Conservation (phyloP, 164 flowering plant species). For the Santalum album region DNA sequence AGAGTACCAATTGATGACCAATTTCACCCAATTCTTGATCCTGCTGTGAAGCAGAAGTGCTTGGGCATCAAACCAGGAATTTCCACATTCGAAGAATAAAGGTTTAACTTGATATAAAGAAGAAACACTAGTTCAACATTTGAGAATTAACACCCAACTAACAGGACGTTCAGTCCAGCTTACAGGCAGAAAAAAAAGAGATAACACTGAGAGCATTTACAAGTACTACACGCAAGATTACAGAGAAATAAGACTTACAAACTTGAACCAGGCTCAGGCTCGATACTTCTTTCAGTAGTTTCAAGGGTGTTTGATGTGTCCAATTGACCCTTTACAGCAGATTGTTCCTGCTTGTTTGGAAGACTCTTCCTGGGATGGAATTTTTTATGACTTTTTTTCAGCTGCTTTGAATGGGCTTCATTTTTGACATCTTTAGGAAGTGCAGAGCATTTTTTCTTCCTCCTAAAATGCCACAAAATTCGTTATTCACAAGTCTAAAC, state of each 20-base stretch:
- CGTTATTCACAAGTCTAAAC: too few species aligned
- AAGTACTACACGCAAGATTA: not conserved
- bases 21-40: too few species aligned
- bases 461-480: conserved; percentile 3
- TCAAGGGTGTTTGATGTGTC: conserved; percentile 9
- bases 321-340: conserved; percentile 10
- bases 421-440: conserved; percentile 16
- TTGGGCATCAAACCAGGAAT: too few species aligned
- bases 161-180: too few species aligned
- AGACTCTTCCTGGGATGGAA: conserved; percentile 8
- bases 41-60: too few species aligned
- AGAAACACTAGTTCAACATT: too few species aligned
- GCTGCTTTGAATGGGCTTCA: conserved; percentile 11
- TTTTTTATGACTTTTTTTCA: conserved; percentile 7
- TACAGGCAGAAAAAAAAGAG: not conserved
- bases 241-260: conserved; percentile 20
- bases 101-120: too few species aligned
- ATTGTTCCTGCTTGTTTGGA: conserved; percentile 13
- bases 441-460: conserved; percentile 15
- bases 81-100: too few species aligned
- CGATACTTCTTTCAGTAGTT: conserved; percentile 14
- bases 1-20: too few species aligned
- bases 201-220: not conserved
- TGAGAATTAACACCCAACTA: too few species aligned
- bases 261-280: conserved; percentile 12